These are phyloP conservation scores for Hypoxylon sp. DNA, from an alignment of 2,329 filamentous ascomycete genomes.

Conservation along the genomic window DNA sequence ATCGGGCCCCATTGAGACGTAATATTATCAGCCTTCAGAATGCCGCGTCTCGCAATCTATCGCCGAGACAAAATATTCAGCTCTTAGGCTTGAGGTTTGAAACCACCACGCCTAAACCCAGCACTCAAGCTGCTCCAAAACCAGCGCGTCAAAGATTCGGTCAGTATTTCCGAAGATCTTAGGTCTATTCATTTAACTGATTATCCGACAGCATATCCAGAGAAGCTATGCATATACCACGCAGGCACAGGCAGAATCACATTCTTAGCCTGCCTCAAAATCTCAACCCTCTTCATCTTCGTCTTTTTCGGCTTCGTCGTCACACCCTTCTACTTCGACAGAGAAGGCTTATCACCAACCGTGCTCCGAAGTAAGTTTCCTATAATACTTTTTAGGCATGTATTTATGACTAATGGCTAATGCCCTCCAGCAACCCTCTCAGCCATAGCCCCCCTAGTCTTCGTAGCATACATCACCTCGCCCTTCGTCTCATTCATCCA, in stretches of 20 bases:
- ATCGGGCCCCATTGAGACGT: constrained; percentile 28
- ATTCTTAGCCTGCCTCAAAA: constrained; percentile 78
- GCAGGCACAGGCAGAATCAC: constrained; percentile 76
- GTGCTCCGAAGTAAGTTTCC: constrained; percentile 47
- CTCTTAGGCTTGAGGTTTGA: constrained; percentile 38
- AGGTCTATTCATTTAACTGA: constrained; percentile 8
- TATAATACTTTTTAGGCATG: not conserved
- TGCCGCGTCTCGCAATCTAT: constrained; percentile 17
- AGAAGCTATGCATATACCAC: constrained; percentile 80
- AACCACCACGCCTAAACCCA: constrained; percentile 41
- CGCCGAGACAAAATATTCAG: constrained; percentile 22
- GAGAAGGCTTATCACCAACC: constrained; percentile 51
- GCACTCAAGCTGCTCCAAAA: constrained; percentile 16
- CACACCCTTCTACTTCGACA: constrained; percentile 70
- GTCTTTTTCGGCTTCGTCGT: constrained; percentile 75
- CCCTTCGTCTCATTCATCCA: constrained; percentile 82
- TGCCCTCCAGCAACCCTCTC: constrained; percentile 66
- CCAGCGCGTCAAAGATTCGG: constrained; percentile 31
- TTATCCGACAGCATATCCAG: constrained; percentile 63
- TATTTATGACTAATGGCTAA: constrained; percentile 13
- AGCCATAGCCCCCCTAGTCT: constrained; percentile 75
- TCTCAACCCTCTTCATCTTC: constrained; percentile 79
- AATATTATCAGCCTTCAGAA: constrained; percentile 14
- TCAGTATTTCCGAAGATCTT: constrained; percentile 18
- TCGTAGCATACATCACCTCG: constrained; percentile 74